Conservation (phyloP, 2,329 filamentous ascomycete species). For the Orbilia brochopaga region DNA sequence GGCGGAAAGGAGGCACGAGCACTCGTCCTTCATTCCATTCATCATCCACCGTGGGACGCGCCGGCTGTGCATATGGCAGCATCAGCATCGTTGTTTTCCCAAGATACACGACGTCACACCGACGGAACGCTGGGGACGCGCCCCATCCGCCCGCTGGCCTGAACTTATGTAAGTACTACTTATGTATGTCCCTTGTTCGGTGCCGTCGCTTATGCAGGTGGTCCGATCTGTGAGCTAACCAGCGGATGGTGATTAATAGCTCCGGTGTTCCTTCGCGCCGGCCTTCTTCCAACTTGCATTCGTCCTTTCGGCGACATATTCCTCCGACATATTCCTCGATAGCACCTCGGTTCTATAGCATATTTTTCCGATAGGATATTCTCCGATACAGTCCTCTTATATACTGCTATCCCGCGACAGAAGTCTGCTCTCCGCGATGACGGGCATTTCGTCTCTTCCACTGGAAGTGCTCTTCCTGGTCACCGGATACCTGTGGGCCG, state of each 20-base stretch:
- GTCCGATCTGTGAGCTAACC: conserved; percentile 3
- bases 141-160: no score
- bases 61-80: no score
- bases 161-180: no score
- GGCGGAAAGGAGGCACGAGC: not conserved
- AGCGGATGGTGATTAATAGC: not conserved
- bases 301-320: not conserved
- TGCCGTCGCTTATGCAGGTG: conserved; percentile 45
- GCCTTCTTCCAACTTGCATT: not conserved
- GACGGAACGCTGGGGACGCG: no score
- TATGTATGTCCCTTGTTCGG: not conserved
- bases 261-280: not conserved
- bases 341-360: no score
- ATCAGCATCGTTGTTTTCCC: not conserved
- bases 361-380: no score
- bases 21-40: not conserved
- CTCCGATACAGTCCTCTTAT: not conserved
- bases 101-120: no score
- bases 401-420: not conserved
- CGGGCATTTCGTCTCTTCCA: conserved; percentile 21
- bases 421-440: conserved; percentile 1
- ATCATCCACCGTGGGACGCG: not conserved
- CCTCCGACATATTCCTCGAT: no score
- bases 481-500: conserved; percentile 19
- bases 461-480: conserved; percentile 40